Percentiles rank a stretch among this genome's conserved stretches.
Conservation (phyloP, 2,329 filamentous ascomycete genomes). For the Cadophora gregata region DNA sequence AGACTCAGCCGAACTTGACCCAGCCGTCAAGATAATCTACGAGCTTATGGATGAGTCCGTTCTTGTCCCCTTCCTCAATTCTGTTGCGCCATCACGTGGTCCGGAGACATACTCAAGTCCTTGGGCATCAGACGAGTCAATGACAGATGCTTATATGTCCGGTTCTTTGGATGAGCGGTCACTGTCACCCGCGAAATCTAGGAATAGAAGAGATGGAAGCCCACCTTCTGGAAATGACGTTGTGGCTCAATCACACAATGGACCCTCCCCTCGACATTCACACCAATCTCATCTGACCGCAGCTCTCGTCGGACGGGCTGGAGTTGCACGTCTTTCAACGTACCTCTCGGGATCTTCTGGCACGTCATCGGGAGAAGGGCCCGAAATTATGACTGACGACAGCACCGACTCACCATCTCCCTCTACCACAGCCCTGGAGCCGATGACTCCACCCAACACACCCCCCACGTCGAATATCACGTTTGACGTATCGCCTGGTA, state of each 20-base stretch:
- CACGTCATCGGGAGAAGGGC: slow-evolving; percentile 53
- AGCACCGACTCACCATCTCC: slow-evolving; percentile 66
- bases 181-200: slow-evolving; percentile 37
- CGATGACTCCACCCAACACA: slow-evolving; percentile 76
- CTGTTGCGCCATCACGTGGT: slow-evolving; percentile 39
- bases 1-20: slow-evolving; percentile 75
- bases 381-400: slow-evolving; percentile 66
- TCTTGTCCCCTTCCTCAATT: slow-evolving; percentile 86
- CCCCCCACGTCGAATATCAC: slow-evolving; percentile 63
- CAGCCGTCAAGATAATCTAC: slow-evolving; percentile 86
- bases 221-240: slow-evolving; percentile 37
- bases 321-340: slow-evolving; percentile 37
- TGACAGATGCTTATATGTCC: slow-evolving; percentile 39
- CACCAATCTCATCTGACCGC: slow-evolving; percentile 42
- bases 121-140: slow-evolving; percentile 43
- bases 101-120: slow-evolving; percentile 37
- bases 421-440: slow-evolving; percentile 56
- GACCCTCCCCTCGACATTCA: slow-evolving; percentile 37
- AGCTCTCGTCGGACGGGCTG: slow-evolving; percentile 33
- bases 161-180: slow-evolving; percentile 41
- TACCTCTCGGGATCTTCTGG: slow-evolving; percentile 46
- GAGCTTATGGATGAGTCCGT: slow-evolving; percentile 98
- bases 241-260: slow-evolving; percentile 33
- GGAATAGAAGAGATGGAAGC: slow-evolving; percentile 36
- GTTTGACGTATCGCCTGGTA: slow-evolving; percentile 39